These are phyloP conservation scores for Aspergillus pseudoterreus DNA, from an alignment of 2,329 filamentous ascomycete species.

Conservation along the genomic window DNA sequence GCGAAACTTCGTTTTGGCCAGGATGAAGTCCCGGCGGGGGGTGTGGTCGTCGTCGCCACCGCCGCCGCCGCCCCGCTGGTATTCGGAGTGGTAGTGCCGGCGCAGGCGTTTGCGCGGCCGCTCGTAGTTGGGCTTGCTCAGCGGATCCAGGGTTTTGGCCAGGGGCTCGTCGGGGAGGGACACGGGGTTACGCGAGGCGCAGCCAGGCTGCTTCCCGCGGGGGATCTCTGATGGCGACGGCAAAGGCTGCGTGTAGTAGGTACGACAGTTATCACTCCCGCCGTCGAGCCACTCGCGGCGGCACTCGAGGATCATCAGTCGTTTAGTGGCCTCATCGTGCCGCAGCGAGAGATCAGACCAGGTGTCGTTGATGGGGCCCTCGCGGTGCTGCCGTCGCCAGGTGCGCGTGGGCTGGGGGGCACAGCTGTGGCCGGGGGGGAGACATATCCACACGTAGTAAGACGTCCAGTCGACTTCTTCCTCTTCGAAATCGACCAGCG, in stretches of 20 bases:
- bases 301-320: constrained; percentile 62
- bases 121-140: constrained; percentile 31
- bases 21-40: constrained; percentile 37
- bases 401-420: constrained; percentile 44
- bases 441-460: constrained; percentile 65
- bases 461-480: constrained; percentile 65
- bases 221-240: constrained; percentile 25
- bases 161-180: constrained; percentile 26
- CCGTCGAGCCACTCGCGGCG: constrained; percentile 64
- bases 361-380: constrained; percentile 69
- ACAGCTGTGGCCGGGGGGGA: constrained; percentile 27
- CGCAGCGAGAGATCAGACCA: constrained; percentile 67
- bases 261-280: constrained; percentile 58
- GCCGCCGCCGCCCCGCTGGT: constrained; percentile 18
- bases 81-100: constrained; percentile 39
- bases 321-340: constrained; percentile 56
- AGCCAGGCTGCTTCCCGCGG: constrained; percentile 11
- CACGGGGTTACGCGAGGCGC: constrained; percentile 8
- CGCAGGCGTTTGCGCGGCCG: constrained; percentile 35
- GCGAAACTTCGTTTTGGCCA: constrained; percentile 43
- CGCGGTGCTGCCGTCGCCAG: constrained; percentile 64
- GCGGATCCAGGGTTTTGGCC: constrained; percentile 23
- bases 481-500: constrained; percentile 58
- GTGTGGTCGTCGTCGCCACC: constrained; percentile 12
- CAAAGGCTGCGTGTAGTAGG: constrained; percentile 57